These are phyloP conservation scores for Magnolia changhungtana DNA, from an alignment of 164 flowering plant genomes.

Conservation along the genomic window DNA sequence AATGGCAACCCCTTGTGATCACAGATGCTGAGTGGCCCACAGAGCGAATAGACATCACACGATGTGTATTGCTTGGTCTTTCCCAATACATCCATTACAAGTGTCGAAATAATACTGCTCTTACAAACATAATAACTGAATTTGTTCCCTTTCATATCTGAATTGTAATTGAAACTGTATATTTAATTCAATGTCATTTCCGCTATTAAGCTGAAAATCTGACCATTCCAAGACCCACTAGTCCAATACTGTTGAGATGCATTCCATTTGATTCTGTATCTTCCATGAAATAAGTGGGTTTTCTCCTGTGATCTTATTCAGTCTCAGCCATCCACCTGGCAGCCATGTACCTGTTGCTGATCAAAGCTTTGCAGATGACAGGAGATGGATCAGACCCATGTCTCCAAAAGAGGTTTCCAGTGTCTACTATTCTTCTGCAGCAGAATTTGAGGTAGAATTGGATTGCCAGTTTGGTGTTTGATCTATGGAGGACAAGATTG, in stretches of 20 bases:
- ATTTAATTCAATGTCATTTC: constrained; percentile 5
- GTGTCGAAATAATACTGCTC: not conserved
- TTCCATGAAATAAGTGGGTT: constrained; percentile 15
- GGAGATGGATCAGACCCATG: constrained; percentile 9
- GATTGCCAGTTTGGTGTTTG: constrained; percentile 14
- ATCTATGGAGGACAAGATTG: constrained; percentile 13
- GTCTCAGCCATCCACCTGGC: constrained; percentile 9
- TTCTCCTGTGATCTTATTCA: constrained; percentile 9
- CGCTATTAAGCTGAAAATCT: not conserved
- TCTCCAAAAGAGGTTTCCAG: constrained; percentile 29
- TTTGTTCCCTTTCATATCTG: not conserved
- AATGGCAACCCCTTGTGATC: not conserved
- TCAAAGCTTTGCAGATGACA: constrained; percentile 15
- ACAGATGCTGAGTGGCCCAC: constrained; percentile 5
- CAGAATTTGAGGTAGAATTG: constrained; percentile 9
- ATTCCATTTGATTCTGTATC: constrained; percentile 8
- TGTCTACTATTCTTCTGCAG: constrained; percentile 11
- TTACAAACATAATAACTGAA: not conserved
- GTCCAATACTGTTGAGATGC: not conserved
- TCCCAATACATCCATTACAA: not conserved
- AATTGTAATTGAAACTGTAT: not conserved
- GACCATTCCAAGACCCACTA: constrained; percentile 16
- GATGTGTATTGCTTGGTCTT: not conserved
- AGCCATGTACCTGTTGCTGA: constrained; percentile 18
- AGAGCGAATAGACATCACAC: not conserved